Evolutionary conservation across 495 filamentous ascomycete genomes (phyloP), one percentile per base, ranked within the genome.

Genomic region (Oidiodendron maius): DNA sequence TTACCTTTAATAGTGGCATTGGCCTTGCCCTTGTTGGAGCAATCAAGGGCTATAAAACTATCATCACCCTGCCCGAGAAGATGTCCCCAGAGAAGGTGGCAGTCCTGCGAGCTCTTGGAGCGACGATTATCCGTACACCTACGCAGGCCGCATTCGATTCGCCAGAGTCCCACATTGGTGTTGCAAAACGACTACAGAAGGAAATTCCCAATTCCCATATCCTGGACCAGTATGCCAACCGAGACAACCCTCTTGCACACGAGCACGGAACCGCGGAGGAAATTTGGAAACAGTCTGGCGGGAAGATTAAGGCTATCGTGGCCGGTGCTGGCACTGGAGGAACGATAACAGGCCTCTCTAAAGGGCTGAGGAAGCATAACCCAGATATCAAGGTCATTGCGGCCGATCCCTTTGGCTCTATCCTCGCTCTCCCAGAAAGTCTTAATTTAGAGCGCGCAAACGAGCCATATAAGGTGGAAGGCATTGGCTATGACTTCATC

Each of bases 1-100:
- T 54, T 50, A 61, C 28, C 36, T 11, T 17, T 15, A 18, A 4
- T 49, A 87, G 82, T 63, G 93, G 93, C 56, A 99, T 99, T 58
- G 93, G 93, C 18, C 71, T 99, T 41, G 93, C 93, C 15, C 75
- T 99, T 36, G 91, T 97, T 13, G 91, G 80, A 25, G 93, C 93
- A 6, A 84, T 99, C 51, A 96, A 96, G 71, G 91, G 87, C 42
- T 98, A 99, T 70, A 93, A 91, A 66, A 93, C 88, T 13, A 96
- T 99, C 66, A 99, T 99, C 61, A 99, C 93, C 0, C 80, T 99
- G 2, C 93, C 93, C 30, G 93, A 99, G 71, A 99, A 99, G 74
- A 99, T 99, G 93, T 95, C 89, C 4, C 81, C 89, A 22, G 93
- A 99, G 68, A 99, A 99, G 64, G 94, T 99, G 11, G 81, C 90